These are phyloP conservation scores for Coccinonectria pachysandricola DNA, from an alignment of 2,329 filamentous ascomycete species.

Conservation along the genomic window DNA sequence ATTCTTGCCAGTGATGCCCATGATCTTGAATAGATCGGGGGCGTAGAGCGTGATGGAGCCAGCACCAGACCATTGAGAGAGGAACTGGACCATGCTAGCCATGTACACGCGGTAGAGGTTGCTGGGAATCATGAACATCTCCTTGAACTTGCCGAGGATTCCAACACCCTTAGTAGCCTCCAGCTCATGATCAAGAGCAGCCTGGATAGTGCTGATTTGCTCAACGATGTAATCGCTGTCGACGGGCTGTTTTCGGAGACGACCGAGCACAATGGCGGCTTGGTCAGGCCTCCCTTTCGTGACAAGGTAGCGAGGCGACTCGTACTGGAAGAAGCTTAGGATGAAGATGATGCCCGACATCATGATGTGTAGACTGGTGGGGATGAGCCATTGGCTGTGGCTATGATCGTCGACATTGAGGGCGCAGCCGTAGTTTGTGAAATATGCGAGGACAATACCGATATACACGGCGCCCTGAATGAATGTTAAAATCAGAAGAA, in stretches of 20 bases:
- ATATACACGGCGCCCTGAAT: constrained; percentile 60
- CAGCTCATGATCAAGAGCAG: constrained; percentile 57
- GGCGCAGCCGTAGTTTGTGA: constrained; percentile 54
- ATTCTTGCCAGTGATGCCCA: constrained; percentile 57
- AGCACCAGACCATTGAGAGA: constrained; percentile 65
- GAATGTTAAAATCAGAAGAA: too few relatives aligned
- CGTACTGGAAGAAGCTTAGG: constrained; percentile 57
- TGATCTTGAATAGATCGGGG: constrained; percentile 59
- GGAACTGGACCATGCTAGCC: constrained; percentile 56
- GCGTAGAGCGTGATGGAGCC: constrained; percentile 70
- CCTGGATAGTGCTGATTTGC: constrained; percentile 55
- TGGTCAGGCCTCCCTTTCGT: constrained; percentile 51
- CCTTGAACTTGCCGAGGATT: constrained; percentile 55
- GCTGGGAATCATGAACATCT: constrained; percentile 55
- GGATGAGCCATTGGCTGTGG: constrained; percentile 50
- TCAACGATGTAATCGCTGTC: constrained; percentile 51
- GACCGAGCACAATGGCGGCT: constrained; percentile 44
- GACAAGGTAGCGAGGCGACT: constrained; percentile 62
- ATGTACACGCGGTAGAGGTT: constrained; percentile 68
- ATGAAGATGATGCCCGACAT: constrained; percentile 63
- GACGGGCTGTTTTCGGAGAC: constrained; percentile 46
- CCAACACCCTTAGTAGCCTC: constrained; percentile 59
- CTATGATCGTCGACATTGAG: constrained; percentile 37
- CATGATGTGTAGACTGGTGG: constrained; percentile 67
- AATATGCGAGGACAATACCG: constrained; percentile 71